Evolutionary conservation across 805 yeast genomes (phyloP), one percentile per base, ranked within the genome.

Genomic region (Ogataea populi-albae): DNA sequence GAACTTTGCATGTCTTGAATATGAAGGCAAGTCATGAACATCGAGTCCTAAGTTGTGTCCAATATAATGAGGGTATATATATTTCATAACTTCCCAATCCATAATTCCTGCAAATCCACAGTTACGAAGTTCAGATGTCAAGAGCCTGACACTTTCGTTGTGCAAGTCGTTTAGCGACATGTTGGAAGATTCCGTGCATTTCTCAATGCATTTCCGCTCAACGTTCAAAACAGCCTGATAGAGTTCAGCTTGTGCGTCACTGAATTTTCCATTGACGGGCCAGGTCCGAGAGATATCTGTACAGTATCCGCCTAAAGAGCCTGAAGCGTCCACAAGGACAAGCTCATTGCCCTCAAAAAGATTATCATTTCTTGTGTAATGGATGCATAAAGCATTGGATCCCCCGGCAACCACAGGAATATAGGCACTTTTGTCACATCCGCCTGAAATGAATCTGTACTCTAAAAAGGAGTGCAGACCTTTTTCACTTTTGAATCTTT

Each of bases 391-490:
- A 0, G 97, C 87, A 57, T 93, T 89, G 19, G 74, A 64, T 1
- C 98, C 98, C 22, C 95, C 82, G 4, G 98, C 99, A 3, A 93
- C 95, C 7, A 93, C 99, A 0, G 99, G 98, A 15, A 89, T 76
- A 56, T 93, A 93, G 0, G 97, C 97, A 25, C 83, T 75, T 43
- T 76, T 76, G 46, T 86, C 95, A 60, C 97, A 88, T 1, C 98
- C 98, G 18, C 91, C 88, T 26, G 77, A 69, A 9, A 83, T 75
- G 57, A 93, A 91, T 50, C 80, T 73, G 57, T 86, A 86, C 45
- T 91, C 95, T 40, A 93, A 64, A 54, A 69, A 88, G 7, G 95
- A 76, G 15, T 85, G 84, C 23, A 93, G 66, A 3, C 87, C 80
- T 54, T 82, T 75, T 58, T 93, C 99, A 6, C 82, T 77, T 29